Evolutionary conservation across 495 filamentous ascomycete genomes (phyloP), one percentile per base, ranked within the genome.

Genomic region (Polyplosphaeria fusca): DNA sequence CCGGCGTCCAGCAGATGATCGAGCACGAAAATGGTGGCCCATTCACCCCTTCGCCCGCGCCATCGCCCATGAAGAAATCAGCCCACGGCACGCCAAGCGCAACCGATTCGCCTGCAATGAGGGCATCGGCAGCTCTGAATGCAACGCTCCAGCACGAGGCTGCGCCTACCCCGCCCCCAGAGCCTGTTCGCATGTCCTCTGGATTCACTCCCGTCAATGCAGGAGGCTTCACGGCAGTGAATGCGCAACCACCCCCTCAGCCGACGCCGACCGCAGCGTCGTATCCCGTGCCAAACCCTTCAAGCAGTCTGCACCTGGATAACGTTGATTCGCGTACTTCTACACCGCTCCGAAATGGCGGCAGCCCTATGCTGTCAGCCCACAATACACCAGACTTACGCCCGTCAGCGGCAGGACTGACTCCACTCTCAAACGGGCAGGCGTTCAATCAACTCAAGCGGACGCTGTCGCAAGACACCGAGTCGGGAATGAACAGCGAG

Each of bases 21-120:
- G 94, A 99, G 65, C 78, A 87, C 28, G 90, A 96, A 69, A 87
- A 95, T 69, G 94, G 94, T 62, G 93, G 93, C 1, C 92, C 91
- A 13, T 82, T 91, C 42, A 96, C 92, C 0, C 92, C 93, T 11
- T 95, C 92, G n/a, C 89, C 92, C 3, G 86, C 84, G 9, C 82
- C 82, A 18, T 95, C 89, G 30, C 91, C 92, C 9, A 77, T 92
- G 70, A 95, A 95, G 71, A 86, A 85, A 60, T 80, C 84, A 1
- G 77, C 81, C 16, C 80, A 85, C 43, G 78, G 80, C 60, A 91
- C 88, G 0, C 83, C 89, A 13, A 83, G 79, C 63, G 76, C 79
- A 35, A 83, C 79, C 23, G 82, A 85, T 39, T 87, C 89, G 5
- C 86, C 89, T 5, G 85, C 84, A 22, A 77, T 89, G 28, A 80